phyloP scores from a whole-genome alignment of 257 asterid species.

The Eucommia ulmoides region DNA sequence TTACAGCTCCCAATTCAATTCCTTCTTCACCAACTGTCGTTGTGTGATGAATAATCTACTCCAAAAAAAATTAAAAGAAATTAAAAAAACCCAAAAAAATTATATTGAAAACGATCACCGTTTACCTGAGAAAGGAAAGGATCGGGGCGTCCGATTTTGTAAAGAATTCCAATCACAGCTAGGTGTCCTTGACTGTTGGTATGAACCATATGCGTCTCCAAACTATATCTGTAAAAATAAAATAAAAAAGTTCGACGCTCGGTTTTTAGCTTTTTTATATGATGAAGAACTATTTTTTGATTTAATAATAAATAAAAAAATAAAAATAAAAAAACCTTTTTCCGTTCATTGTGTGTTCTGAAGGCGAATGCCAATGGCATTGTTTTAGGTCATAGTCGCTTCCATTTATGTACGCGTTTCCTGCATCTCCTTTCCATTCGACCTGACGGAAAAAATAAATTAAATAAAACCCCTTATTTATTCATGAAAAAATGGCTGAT shows the following conservation, averaged over 20 bases:
- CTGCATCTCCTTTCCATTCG: slow-evolving; percentile 45
- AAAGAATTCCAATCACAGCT: slow-evolving; percentile 60
- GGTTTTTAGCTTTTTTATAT: too few relatives aligned
- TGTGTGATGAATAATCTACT: slow-evolving; percentile 26
- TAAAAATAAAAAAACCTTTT: slow-evolving; percentile 22
- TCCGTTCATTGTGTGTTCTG: slow-evolving; percentile 72
- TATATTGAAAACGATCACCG: not conserved
- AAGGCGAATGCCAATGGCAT: slow-evolving; percentile 79
- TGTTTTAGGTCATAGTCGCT: slow-evolving; percentile 32
- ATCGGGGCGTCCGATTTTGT: slow-evolving; percentile 46
- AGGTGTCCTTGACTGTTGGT: slow-evolving; percentile 28
- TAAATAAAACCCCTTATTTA: too few relatives aligned
- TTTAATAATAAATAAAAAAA: not conserved
- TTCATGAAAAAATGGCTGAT: too few relatives aligned
- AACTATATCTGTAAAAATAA: slow-evolving; percentile 27
- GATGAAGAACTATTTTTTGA: not conserved
- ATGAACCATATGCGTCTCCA: slow-evolving; percentile 73
- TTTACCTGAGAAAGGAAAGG: slow-evolving; percentile 49
- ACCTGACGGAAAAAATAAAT: too few relatives aligned
- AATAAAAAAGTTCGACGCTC: not conserved
- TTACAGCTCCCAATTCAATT: slow-evolving; percentile 22
- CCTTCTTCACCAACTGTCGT: slow-evolving; percentile 12
- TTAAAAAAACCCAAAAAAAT: not conserved
- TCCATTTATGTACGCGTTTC: slow-evolving; percentile 43
- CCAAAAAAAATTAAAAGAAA: not conserved